Percentiles rank a stretch among this genome's conserved stretches.
Conservation (phyloP, 148 eudicot species). For the Beta vulgaris region DNA sequence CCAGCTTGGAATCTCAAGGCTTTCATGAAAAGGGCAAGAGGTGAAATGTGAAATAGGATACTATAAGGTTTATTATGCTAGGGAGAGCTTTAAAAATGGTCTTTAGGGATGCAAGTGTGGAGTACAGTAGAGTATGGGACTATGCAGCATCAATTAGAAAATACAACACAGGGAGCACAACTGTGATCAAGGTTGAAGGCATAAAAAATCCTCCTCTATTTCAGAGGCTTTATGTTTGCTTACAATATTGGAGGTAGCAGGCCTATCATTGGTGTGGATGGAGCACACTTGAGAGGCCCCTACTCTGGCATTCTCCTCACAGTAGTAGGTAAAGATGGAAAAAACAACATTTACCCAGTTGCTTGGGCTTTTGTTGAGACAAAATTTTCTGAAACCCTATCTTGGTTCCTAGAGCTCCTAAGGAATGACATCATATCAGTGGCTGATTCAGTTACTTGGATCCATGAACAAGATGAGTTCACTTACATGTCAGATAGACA, state of each 20-base stretch:
- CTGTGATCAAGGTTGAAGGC: background rate
- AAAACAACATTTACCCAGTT: background rate
- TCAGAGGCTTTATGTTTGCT: background rate
- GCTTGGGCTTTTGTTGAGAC: constrained; percentile 6
- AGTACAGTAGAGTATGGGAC: background rate
- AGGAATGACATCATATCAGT: too few relatives aligned
- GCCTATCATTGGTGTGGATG: background rate
- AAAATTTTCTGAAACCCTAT: too few relatives aligned
- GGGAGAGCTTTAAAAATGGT: background rate
- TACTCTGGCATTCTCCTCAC: background rate
- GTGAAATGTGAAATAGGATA: background rate
- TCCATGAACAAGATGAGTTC: too few relatives aligned
- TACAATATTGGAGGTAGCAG: background rate
- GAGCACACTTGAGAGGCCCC: background rate
- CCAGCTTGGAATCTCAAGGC: background rate
- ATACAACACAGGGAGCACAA: background rate
- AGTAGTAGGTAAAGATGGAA: background rate
- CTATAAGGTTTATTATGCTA: background rate
- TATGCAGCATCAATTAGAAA: background rate
- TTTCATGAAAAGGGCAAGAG: background rate
- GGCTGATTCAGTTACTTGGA: too few relatives aligned
- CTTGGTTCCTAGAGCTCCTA: too few relatives aligned
- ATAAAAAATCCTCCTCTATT: too few relatives aligned
- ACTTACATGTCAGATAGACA: too few relatives aligned
- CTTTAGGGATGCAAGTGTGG: background rate